These are phyloP conservation scores for Cyclotella kingstonii DNA, from an alignment of 108 stramenopile genomes.

Conservation along the genomic window DNA sequence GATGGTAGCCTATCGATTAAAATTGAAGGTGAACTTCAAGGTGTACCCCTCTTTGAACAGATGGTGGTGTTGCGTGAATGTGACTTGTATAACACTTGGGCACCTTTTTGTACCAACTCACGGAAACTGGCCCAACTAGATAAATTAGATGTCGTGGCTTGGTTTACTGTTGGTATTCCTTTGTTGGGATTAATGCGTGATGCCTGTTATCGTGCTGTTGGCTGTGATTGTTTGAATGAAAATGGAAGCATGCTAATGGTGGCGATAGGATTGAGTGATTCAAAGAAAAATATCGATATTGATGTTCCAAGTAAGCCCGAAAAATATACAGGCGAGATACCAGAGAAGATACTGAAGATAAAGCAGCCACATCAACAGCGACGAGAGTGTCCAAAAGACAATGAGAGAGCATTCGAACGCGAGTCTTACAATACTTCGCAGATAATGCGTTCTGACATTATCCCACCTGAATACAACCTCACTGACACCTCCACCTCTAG, in stretches of 20 bases:
- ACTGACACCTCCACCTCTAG: slow-evolving; percentile 10
- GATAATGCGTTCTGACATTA: neutral
- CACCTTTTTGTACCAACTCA: slow-evolving; percentile 75
- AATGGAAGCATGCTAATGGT: slow-evolving; percentile 79
- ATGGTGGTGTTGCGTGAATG: slow-evolving; percentile 85
- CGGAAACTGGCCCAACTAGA: slow-evolving; percentile 73
- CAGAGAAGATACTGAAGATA: no score
- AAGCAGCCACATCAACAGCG: slow-evolving; percentile 2
- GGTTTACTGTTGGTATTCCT: slow-evolving; percentile 71
- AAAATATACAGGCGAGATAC: no score
- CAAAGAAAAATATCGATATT: neutral
- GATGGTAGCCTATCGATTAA: slow-evolving; percentile 76
- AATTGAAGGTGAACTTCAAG: slow-evolving; percentile 69
- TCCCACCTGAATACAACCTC: neutral
- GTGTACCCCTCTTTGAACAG: slow-evolving; percentile 89
- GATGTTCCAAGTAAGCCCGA: no score
- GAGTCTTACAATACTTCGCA: neutral
- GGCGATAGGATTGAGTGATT: slow-evolving; percentile 49
- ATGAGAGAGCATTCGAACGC: no score
- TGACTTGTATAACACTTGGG: slow-evolving; percentile 88
- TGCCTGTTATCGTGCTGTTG: slow-evolving; percentile 79
- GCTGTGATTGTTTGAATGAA: slow-evolving; percentile 89
- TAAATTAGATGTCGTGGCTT: slow-evolving; percentile 84
- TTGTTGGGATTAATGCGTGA: slow-evolving; percentile 71
- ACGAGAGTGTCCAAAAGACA: neutral